Conservation (phyloP, 2,329 filamentous ascomycete species). For the Lasiodiplodia citricola region DNA sequence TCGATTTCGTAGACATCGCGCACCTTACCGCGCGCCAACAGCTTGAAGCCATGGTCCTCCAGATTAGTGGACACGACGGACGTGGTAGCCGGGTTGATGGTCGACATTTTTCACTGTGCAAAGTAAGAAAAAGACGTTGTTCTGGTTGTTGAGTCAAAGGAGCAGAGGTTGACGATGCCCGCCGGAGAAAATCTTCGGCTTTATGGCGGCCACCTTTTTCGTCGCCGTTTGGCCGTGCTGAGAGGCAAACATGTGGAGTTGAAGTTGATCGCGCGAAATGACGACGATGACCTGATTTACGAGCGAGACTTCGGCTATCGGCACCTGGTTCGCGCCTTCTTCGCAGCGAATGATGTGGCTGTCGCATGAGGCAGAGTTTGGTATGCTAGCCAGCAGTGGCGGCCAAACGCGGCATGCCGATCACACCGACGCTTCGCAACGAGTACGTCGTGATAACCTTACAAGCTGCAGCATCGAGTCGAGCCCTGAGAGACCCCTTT, state of each 20-base stretch:
- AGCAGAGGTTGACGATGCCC: background rate
- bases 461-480: background rate
- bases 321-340: background rate
- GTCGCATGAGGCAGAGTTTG: background rate
- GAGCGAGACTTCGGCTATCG: background rate
- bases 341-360: background rate
- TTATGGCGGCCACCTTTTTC: slow-evolving; percentile 15
- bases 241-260: background rate
- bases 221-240: background rate
- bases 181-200: slow-evolving; percentile 21
- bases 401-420: background rate
- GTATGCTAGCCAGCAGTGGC: background rate
- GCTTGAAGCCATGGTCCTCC: slow-evolving; percentile 44
- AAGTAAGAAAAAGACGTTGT: background rate
- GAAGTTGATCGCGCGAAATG: background rate
- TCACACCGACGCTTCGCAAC: background rate
- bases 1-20: slow-evolving; percentile 80
- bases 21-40: slow-evolving; percentile 72
- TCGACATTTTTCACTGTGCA: slow-evolving; percentile 33
- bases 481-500: background rate
- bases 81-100: slow-evolving; percentile 6
- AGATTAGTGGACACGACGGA: slow-evolving; percentile 40
- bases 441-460: background rate
- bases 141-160: slow-evolving; percentile 14
- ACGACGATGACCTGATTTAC: background rate